Evolutionary conservation across 2,329 filamentous ascomycete species (phyloP).

Genomic region (Bipolaris zeicola): DNA sequence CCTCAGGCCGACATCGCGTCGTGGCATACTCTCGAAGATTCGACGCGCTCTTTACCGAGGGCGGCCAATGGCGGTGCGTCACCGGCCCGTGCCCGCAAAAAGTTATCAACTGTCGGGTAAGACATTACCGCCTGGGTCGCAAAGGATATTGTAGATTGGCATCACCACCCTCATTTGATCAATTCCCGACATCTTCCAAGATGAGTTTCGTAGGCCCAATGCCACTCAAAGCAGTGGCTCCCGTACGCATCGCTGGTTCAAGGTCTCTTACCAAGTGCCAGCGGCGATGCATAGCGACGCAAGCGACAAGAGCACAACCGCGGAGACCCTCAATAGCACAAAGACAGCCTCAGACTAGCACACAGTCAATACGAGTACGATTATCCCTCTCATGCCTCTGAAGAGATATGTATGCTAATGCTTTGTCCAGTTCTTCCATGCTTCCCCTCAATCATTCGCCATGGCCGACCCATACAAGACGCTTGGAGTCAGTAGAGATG

Average conservation of each 20-base stretch:
- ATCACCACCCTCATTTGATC: constrained; percentile 22
- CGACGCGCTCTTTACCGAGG: constrained; percentile 17
- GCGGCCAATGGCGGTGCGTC: constrained; percentile 15
- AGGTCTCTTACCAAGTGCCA: constrained; percentile 40
- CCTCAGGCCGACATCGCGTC: constrained; percentile 3
- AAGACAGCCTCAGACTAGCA: constrained; percentile 29
- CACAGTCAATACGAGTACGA: constrained; percentile 41
- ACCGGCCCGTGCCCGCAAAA: constrained; percentile 22
- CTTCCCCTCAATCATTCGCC: constrained; percentile 63
- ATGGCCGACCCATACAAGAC: constrained; percentile 82
- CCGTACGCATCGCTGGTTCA: constrained; percentile 36
- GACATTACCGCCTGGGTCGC: constrained; percentile 6
- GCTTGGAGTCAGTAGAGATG: constrained; percentile 80
- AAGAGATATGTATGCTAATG: constrained; percentile 19
- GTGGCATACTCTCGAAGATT: constrained; percentile 17
- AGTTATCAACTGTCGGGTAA: constrained; percentile 16
- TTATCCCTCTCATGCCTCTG: neutral
- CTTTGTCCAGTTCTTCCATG: constrained; percentile 43
- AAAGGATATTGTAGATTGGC: constrained; percentile 7
- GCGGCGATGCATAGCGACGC: constrained; percentile 36
- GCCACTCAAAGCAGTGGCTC: constrained; percentile 41
- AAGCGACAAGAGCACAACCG: constrained; percentile 33
- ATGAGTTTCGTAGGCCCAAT: constrained; percentile 47
- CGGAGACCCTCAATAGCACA: constrained; percentile 30
- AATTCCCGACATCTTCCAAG: constrained; percentile 11